Conservation (phyloP, 345 rosid species). For the Murraya koenigii region DNA sequence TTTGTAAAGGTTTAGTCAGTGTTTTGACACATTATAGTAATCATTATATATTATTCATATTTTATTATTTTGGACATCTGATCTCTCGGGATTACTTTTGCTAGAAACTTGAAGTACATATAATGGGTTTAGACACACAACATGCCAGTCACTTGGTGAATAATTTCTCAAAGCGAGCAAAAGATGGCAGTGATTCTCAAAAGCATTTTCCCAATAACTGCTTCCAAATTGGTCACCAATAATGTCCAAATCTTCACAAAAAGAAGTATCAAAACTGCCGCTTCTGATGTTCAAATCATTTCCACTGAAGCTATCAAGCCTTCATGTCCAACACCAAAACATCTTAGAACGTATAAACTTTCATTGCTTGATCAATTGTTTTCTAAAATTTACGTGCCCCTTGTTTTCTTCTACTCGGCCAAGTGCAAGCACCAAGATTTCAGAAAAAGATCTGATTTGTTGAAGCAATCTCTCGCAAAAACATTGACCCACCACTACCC, state of each 20-base stretch:
- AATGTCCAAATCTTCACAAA: background rate
- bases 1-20: too few relatives aligned
- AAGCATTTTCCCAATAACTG: background rate
- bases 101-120: background rate
- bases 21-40: too few relatives aligned
- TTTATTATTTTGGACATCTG: background rate
- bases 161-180: background rate
- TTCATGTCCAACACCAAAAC: background rate
- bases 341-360: constrained; percentile 24
- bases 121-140: too few relatives aligned
- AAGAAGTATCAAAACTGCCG: background rate
- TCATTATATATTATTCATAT: too few relatives aligned
- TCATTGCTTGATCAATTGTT: constrained; percentile 28
- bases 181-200: background rate
- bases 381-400: constrained; percentile 16
- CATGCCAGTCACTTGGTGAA: background rate
- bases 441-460: background rate
- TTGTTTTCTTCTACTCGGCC: constrained; percentile 24
- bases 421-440: background rate
- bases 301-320: constrained; percentile 25
- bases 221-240: background rate
- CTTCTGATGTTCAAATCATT: constrained; percentile 11
- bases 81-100: background rate
- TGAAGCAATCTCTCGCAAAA: constrained; percentile 25
- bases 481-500: constrained; percentile 22